Evolutionary conservation across 768 basidiomycete genomes (phyloP), one percentile per base, ranked within the genome.

Genomic region (Tricholoma terreum): DNA sequence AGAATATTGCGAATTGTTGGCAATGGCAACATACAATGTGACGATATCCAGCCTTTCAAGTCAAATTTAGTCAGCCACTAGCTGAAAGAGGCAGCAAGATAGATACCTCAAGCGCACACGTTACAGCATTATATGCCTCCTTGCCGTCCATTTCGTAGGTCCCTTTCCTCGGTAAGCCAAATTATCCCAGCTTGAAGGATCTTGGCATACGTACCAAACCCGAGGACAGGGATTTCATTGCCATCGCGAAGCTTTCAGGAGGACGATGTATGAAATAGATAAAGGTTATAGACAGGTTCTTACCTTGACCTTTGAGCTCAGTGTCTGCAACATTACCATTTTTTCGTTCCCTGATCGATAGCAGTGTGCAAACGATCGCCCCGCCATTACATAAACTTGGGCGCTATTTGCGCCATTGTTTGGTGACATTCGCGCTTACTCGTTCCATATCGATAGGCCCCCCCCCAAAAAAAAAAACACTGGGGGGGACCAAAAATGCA

Each of bases 91-190:
- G 38, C 11, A 38, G 31, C 38, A 46, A 51, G 45, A 34, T 31
- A 67, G 69, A 43, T 61, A 82, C 84, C 77, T 89, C 83, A 11
- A 89, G 73, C 2, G 87, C 87, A 75, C 77, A 82, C 27, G 69
- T 81, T 15, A 86, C 83, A 43, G 79, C 77, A 38, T 79, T 67
- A 64, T 84, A 83, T 0, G 84, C 82, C 35, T 81, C 77, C 22
- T 73, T 66, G 30, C 84, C 84, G n/a, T 77, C 73, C 67, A 86
- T 76, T 66, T 87, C 84, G 69, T 88, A 89, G 9, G 83, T 84
- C 21, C 83, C 76, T 79, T 58, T 27, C 35, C 27, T 42, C 12
- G 8, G 60, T 35, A 49, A 61, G 11, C 35, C 33, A 52, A 60
- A 35, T 17, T 52, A 50, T 35, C 36, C 21, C 12, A 33, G 43